These are phyloP conservation scores for Eutypella sp. DNA, from an alignment of 2,329 filamentous ascomycete genomes.

Conservation along the genomic window DNA sequence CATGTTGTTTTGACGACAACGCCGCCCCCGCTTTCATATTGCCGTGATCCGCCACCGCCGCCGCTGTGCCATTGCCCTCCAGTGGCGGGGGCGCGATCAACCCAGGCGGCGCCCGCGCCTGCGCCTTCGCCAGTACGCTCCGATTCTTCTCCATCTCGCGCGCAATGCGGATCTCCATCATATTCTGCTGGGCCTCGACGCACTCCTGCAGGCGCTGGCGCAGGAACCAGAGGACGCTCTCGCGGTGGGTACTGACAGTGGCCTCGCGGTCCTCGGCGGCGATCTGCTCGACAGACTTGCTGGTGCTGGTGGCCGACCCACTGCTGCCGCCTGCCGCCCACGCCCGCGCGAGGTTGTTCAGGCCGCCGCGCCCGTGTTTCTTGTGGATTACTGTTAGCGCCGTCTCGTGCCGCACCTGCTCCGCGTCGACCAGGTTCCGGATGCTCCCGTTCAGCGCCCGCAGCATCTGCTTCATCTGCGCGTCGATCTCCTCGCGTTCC, in stretches of 20 bases:
- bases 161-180: slow-evolving; percentile 87
- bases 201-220: slow-evolving; percentile 70
- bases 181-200: slow-evolving; percentile 72
- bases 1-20: no score
- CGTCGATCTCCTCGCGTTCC: slow-evolving; percentile 82
- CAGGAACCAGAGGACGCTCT: slow-evolving; percentile 80
- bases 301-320: slow-evolving; percentile 48
- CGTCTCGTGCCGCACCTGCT: slow-evolving; percentile 75
- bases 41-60: no score
- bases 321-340: slow-evolving; percentile 74
- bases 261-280: slow-evolving; percentile 66
- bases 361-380: slow-evolving; percentile 58
- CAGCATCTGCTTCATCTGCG: slow-evolving; percentile 78
- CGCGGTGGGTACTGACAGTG: slow-evolving; percentile 65
- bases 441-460: slow-evolving; percentile 82
- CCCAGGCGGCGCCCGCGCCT: no score
- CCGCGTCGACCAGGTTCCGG: slow-evolving; percentile 71
- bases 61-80: no score
- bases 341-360: slow-evolving; percentile 59
- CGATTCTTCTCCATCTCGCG: slow-evolving; percentile 86
- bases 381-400: slow-evolving; percentile 65
- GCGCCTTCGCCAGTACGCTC: slow-evolving; percentile 75
- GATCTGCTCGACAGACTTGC: slow-evolving; percentile 60
- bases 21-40: no score
- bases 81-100: slow-evolving; percentile 34